Evolutionary conservation across 345 rosid genomes (phyloP), one percentile per base, ranked within the genome.

Genomic region (Trapa bicornis): DNA sequence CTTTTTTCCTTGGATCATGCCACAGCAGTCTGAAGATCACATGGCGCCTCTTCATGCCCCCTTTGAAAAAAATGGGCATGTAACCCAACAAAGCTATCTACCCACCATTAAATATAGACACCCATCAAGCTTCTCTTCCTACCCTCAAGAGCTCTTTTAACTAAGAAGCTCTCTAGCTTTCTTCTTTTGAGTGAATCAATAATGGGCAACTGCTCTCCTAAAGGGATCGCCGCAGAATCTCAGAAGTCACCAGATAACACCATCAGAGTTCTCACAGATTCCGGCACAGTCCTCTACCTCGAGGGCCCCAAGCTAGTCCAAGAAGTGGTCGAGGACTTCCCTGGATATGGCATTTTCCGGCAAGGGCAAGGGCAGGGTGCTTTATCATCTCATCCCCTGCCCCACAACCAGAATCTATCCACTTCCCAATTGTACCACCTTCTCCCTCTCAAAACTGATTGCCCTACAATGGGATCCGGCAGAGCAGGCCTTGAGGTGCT

Each of bases 161-260:
- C 10, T 33, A 2, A 22, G 29, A 7, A 7, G 2, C 37, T 22
- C 15, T 11, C 63, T 6, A 52, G 60, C 13, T n/a, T 10, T 41
- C 1, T 0, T 1, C 61, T 41, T 41, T 37, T 58, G 61, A 42
- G 5, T 35, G 6, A 43, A 35, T 32, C 61, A 14, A 14, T 1
- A 33, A 86, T 86, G 91, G 88, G 91, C 47, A 86, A 84, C 75
- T 86, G 88, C 73, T 78, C 86, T 65, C 62, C 80, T 54, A 83
- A 77, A 68, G 83, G 85, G 57, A 67, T 58, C 63, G 0, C 63
- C 63, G 29, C 29, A 22, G 38, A 68, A 6, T 15, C 64, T 47
- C 74, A 43, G 4, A 38, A 4, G 35, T 61, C 65, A 6, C 60
- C 53, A 37, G 38, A 65, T 29, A 68, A 65, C 43, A 47, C 35